phyloP scores from a whole-genome alignment of 257 asterid species.

The Lantana camara region DNA sequence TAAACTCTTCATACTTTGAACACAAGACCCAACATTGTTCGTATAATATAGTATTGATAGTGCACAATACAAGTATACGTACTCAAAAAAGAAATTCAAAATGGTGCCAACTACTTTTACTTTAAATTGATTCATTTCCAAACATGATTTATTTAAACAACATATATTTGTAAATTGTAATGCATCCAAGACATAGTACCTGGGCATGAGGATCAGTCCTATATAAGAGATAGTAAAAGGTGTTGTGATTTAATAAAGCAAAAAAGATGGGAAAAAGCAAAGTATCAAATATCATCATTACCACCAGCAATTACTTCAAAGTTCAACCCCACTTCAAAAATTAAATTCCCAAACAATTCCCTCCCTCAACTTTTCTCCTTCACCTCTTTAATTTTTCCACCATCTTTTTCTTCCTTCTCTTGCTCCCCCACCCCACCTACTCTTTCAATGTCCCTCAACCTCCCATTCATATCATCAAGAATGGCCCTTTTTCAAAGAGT shows the following conservation, averaged over 20 bases:
- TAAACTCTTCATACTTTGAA: too few relatives aligned
- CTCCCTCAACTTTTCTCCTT: slow-evolving; percentile 14
- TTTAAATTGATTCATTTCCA: too few relatives aligned
- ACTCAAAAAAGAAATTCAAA: too few relatives aligned
- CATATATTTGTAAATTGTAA: neutral
- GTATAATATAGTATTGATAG: too few relatives aligned
- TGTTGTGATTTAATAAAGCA: slow-evolving; percentile 20
- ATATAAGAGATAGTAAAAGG: slow-evolving; percentile 32
- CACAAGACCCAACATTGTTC: too few relatives aligned
- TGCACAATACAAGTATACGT: too few relatives aligned
- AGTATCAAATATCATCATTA: slow-evolving; percentile 28
- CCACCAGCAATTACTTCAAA: slow-evolving; percentile 34
- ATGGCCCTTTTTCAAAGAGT: slow-evolving; percentile 36
- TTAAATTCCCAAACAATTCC: slow-evolving; percentile 33
- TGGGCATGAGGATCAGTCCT: slow-evolving; percentile 35
- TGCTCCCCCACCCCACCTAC: neutral
- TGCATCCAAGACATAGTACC: neutral
- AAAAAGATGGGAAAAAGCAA: slow-evolving; percentile 12
- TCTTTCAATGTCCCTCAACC: neutral
- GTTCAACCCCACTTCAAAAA: slow-evolving; percentile 39
- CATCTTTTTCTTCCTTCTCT: neutral
- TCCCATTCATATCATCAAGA: slow-evolving; percentile 14
- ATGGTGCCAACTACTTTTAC: too few relatives aligned
- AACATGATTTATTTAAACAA: neutral
- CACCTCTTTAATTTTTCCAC: slow-evolving; percentile 13